A percentile compares a stretch with the other conserved stretches of the same genome.
phyloP scores from a whole-genome alignment of 2,329 filamentous ascomycete species.

The Rutstroemia sp. region DNA sequence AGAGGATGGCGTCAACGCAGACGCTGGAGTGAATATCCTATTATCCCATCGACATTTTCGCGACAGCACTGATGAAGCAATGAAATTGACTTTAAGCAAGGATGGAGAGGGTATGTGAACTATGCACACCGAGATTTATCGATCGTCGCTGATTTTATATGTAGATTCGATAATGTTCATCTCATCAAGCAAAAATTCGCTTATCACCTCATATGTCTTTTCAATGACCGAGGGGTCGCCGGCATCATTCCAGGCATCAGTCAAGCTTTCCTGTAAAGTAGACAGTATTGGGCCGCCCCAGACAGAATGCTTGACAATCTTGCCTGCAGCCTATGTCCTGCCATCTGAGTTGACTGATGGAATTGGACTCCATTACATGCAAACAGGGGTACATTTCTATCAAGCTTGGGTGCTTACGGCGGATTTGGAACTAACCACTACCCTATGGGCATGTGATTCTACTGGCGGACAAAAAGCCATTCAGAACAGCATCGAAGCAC shows the following conservation, averaged over 20 bases:
- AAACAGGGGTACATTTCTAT: slow-evolving; percentile 36
- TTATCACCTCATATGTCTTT: slow-evolving; percentile 27
- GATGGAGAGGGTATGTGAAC: slow-evolving; percentile 17
- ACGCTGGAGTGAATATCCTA: slow-evolving; percentile 26
- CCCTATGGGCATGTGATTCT: slow-evolving; percentile 27
- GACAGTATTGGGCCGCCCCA: not conserved
- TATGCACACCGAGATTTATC: not conserved
- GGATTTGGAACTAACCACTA: slow-evolving; percentile 38
- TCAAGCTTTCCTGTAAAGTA: slow-evolving; percentile 11
- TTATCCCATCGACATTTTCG: slow-evolving; percentile 40
- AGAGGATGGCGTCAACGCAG: slow-evolving; percentile 6
- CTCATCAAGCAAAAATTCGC: slow-evolving; percentile 17
- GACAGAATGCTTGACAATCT: not conserved
- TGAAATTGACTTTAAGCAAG: slow-evolving; percentile 33
- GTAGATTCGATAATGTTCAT: slow-evolving; percentile 13
- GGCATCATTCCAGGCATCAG: slow-evolving; percentile 16
- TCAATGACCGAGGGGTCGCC: slow-evolving; percentile 6
- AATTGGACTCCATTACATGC: slow-evolving; percentile 24
- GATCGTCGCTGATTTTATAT: not conserved
- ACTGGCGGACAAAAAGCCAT: not conserved
- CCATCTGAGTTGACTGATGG: not conserved
- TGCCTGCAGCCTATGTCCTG: not conserved
- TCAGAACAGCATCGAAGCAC: slow-evolving; percentile 6
- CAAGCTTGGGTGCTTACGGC: slow-evolving; percentile 38
- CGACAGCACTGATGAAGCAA: slow-evolving; percentile 30